phyloP scores from a whole-genome alignment of 352 stramenopile genomes.

The Pythium apleroticum region DNA sequence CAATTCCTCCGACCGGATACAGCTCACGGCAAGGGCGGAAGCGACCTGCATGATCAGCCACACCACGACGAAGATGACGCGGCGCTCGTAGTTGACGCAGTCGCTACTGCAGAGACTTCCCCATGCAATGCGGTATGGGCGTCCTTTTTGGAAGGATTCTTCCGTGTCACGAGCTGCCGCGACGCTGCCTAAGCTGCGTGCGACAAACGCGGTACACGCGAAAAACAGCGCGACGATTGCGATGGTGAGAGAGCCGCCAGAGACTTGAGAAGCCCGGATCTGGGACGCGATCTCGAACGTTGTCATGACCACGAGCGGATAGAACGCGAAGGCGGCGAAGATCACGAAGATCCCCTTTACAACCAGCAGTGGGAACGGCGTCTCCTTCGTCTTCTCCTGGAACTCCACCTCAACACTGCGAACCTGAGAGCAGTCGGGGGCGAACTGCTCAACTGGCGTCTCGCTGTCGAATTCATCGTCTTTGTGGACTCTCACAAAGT shows the following conservation, averaged over 20 bases:
- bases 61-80: constrained; percentile 21
- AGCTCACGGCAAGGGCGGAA: constrained; percentile 19
- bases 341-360: constrained; percentile 8
- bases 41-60: constrained; percentile 20
- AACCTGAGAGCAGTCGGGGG: background rate
- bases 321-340: constrained; percentile 17
- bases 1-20: constrained; percentile 11
- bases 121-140: constrained; percentile 21
- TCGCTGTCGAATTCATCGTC: constrained; percentile 10
- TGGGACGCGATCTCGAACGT: constrained; percentile 26
- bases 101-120: constrained; percentile 22
- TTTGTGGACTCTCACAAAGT: constrained; percentile 11
- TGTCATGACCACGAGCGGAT: constrained; percentile 23
- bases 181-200: background rate
- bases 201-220: constrained; percentile 7
- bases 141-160: constrained; percentile 7
- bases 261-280: constrained; percentile 2
- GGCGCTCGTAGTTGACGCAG: constrained; percentile 23
- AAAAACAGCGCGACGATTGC: constrained; percentile 10
- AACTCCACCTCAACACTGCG: background rate
- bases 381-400: background rate
- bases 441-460: background rate
- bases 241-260: background rate
- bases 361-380: constrained; percentile 4
- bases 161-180: background rate